These are phyloP conservation scores for Ustilago crameri DNA, from an alignment of 1,284 basidiomycete species.

Conservation along the genomic window DNA sequence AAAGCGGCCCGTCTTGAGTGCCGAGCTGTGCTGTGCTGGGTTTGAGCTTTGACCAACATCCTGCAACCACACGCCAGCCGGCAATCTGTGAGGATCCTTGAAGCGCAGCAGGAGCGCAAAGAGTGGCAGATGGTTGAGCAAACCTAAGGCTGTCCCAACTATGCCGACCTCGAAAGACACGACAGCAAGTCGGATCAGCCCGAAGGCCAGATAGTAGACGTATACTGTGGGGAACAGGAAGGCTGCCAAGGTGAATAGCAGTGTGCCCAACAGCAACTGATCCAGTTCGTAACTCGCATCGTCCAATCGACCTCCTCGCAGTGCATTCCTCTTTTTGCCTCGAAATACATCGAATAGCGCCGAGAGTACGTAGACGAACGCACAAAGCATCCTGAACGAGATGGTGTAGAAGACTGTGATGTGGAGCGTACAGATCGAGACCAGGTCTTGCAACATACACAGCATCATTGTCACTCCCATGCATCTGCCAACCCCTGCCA, in stretches of 20 bases:
- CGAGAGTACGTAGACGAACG: slow-evolving; percentile 74
- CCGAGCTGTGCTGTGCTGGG: not conserved
- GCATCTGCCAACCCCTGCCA: slow-evolving; percentile 73
- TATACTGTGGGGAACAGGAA: slow-evolving; percentile 91
- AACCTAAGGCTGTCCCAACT: slow-evolving; percentile 66
- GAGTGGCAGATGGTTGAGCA: slow-evolving; percentile 89
- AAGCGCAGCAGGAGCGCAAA: slow-evolving; percentile 86
- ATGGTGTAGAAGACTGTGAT: slow-evolving; percentile 79
- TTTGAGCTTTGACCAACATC: not conserved
- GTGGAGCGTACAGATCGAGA: slow-evolving; percentile 79
- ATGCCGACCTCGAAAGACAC: slow-evolving; percentile 29
- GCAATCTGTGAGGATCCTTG: slow-evolving; percentile 85
- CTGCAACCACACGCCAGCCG: slow-evolving; percentile 66
- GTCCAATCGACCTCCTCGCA: slow-evolving; percentile 81
- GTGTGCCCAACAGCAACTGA: slow-evolving; percentile 90
- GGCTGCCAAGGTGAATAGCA: slow-evolving; percentile 89
- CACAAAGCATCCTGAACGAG: slow-evolving; percentile 76
- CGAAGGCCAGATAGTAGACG: slow-evolving; percentile 85
- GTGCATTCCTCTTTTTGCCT: slow-evolving; percentile 74
- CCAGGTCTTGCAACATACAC: slow-evolving; percentile 76
- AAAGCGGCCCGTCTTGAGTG: slow-evolving; percentile 9
- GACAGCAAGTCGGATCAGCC: slow-evolving; percentile 72
- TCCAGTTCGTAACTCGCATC: slow-evolving; percentile 91
- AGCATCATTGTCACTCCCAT: slow-evolving; percentile 79
- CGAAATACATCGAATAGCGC: slow-evolving; percentile 94